A percentile compares a stretch with the other conserved stretches of the same genome.
These are phyloP conservation scores for Uncinocarpus reesii DNA, from an alignment of 2,329 filamentous ascomycete species.

Conservation along the genomic window DNA sequence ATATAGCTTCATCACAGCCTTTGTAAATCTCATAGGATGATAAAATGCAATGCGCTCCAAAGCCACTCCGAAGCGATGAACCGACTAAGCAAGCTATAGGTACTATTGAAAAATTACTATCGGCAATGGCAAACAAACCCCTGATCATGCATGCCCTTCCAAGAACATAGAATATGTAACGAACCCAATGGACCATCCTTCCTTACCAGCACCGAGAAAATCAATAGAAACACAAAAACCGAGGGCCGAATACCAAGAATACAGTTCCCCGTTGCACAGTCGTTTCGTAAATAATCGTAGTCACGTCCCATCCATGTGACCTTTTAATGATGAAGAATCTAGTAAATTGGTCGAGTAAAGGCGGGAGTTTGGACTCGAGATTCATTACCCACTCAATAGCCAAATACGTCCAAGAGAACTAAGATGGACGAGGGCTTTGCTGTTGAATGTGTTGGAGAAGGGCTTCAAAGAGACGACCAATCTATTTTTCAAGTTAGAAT, in stretches of 20 bases:
- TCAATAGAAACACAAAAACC: conserved; percentile 10
- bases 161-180: conserved; percentile 13
- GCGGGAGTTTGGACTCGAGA: conserved; percentile 2
- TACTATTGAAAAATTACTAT: conserved; percentile 10
- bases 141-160: conserved; percentile 17
- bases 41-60: neutral
- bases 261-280: conserved; percentile 6
- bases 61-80: neutral
- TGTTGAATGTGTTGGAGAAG: conserved; percentile 39
- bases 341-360: conserved; percentile 7
- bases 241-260: conserved; percentile 9
- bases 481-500: conserved; percentile 25
- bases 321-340: conserved; percentile 9
- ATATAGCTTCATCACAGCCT: neutral
- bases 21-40: neutral
- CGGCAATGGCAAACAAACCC: conserved; percentile 14
- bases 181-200: conserved; percentile 9
- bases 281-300: conserved; percentile 10
- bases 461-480: conserved; percentile 38
- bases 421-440: conserved; percentile 36
- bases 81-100: neutral
- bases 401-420: conserved; percentile 6
- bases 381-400: conserved; percentile 7
- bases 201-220: conserved; percentile 15
- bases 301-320: conserved; percentile 10